A percentile compares a stretch with the other conserved stretches of the same genome.
phyloP scores from a whole-genome alignment of 768 basidiomycete species.

The Dacryopinax spathularia region DNA sequence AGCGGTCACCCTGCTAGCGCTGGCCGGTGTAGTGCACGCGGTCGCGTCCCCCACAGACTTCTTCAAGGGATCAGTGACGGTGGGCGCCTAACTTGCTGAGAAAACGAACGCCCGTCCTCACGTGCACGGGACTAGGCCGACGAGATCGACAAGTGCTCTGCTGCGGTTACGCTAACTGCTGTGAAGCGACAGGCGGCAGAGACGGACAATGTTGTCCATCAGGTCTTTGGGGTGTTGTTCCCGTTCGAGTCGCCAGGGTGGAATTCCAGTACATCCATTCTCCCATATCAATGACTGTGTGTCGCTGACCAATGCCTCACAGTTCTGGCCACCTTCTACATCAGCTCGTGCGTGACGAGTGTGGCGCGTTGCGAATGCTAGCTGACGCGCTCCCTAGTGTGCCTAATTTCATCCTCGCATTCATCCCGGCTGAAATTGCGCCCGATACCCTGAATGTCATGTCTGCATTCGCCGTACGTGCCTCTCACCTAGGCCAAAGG shows the following conservation, averaged over 20 bases:
- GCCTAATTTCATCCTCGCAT: slow-evolving; percentile 88
- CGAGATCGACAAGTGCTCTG: not conserved
- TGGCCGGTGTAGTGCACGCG: not conserved
- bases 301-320: slow-evolving; percentile 12
- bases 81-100: not conserved
- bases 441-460: slow-evolving; percentile 77
- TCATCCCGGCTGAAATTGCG: slow-evolving; percentile 81
- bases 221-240: slow-evolving; percentile 67
- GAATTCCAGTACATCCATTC: slow-evolving; percentile 46
- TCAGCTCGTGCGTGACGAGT: slow-evolving; percentile 63
- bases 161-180: not conserved
- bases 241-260: slow-evolving; percentile 73
- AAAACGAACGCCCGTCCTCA: not conserved
- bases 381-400: slow-evolving; percentile 36
- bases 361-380: slow-evolving; percentile 9
- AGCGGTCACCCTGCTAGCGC: not conserved
- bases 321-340: slow-evolving; percentile 88
- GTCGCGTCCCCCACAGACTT: slow-evolving; percentile 2
- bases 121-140: not conserved
- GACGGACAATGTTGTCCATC: slow-evolving; percentile 47
- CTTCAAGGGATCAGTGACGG: slow-evolving; percentile 1
- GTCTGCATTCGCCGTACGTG: slow-evolving; percentile 78
- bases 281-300: not conserved
- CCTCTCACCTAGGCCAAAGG: slow-evolving; percentile 7
- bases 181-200: not conserved